Evolutionary conservation across 345 rosid genomes (phyloP), one percentile per base, ranked within the genome.

Genomic region (Populus alba): DNA sequence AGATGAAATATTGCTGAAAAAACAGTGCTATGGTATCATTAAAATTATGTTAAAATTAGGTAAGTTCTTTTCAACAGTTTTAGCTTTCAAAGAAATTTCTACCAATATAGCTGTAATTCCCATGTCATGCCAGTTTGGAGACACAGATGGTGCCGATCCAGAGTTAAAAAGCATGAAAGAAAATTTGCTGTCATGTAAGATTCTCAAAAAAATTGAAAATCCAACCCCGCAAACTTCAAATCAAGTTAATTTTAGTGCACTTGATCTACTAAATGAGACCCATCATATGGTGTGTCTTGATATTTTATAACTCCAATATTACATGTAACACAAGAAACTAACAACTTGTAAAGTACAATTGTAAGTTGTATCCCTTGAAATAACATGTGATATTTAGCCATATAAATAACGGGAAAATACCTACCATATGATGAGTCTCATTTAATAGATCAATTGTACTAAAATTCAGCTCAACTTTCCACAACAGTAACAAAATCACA

Each of bases 181-280:
- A 47, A 47, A 15, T 12, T 47, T 15, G 17, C 51, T 47, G 5
- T 15, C 51, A 47, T 47, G 7, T 33, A 68, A 37, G 8, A 68
- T 8, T 68, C 38, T 43, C 3, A 37, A 11, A 68, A 10, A 35
- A 68, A 8, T 18, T 35, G 9, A 39, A 66, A 35, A 66, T 7
- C 7, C 51, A 37, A 39, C 39, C 23, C 23, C 5, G 2, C 55
- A 41, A 12, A 10, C 27, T 69, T 13, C 11, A 16, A 33, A 53
- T 49, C 23, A 16, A 71, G 74, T 61, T 49, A 7, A 71, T 49
- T 27, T 49, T 31, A 71, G 12, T 17, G 53, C 33, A 47, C 62
- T 71, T 71, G 39, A 51, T 71, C 74, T 71, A 49, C 74, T 16
- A 51, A 71, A 71, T 71, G 74, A 71, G 74, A 51, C 61, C 74